Evolutionary conservation across 495 filamentous ascomycete genomes (phyloP).

Genomic region (Podospora bellae-mahoneyi): DNA sequence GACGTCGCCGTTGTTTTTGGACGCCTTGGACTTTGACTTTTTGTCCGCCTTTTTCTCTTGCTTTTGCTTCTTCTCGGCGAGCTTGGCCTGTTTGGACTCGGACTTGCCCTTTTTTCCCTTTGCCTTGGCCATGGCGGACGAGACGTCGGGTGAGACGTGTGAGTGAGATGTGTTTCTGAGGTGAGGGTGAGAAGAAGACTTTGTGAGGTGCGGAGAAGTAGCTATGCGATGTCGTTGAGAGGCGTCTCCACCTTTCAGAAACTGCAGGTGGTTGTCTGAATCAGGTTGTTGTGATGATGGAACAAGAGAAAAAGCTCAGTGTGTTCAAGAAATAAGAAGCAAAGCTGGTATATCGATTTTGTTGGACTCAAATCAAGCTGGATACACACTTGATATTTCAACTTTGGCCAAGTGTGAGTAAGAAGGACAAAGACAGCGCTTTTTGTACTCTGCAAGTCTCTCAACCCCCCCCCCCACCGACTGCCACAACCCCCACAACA

Average conservation of each 20-base stretch:
- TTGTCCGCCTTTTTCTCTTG: constrained; percentile 63
- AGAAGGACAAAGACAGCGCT: too few relatives aligned
- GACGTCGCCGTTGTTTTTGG: constrained; percentile 32
- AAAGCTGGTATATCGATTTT: too few relatives aligned
- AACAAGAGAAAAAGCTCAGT: too few relatives aligned
- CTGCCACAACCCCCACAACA: too few relatives aligned
- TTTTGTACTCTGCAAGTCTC: too few relatives aligned
- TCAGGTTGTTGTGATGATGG: neutral
- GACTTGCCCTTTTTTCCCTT: constrained; percentile 61
- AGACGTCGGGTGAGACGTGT: neutral
- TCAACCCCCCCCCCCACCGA: too few relatives aligned
- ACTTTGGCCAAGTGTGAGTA: too few relatives aligned
- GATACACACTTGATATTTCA: too few relatives aligned
- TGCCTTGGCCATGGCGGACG: constrained; percentile 51
- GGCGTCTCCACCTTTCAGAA: neutral
- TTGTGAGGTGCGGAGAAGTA: constrained; percentile 18
- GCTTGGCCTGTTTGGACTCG: constrained; percentile 59
- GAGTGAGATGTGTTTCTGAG: neutral
- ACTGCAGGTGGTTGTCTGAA: neutral
- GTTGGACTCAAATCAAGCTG: too few relatives aligned
- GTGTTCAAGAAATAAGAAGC: too few relatives aligned
- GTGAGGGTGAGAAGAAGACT: constrained; percentile 2
- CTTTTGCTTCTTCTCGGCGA: constrained; percentile 63
- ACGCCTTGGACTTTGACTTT: constrained; percentile 53
- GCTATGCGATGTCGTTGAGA: constrained; percentile 1